These are phyloP conservation scores for Aspergillus felis DNA, from an alignment of 2,329 filamentous ascomycete genomes.

Conservation along the genomic window DNA sequence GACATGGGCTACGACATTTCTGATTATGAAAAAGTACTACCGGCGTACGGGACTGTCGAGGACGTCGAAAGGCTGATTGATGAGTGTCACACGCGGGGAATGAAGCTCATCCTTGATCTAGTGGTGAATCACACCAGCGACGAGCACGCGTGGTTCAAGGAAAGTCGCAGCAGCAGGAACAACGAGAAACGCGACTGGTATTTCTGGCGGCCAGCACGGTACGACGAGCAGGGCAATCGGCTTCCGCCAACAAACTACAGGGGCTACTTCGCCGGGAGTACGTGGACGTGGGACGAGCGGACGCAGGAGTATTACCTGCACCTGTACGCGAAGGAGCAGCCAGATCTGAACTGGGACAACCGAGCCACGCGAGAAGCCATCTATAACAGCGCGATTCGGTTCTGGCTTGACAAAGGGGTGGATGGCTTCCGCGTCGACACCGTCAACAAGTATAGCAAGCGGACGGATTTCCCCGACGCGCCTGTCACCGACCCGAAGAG, in stretches of 20 bases:
- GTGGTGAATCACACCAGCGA: slow-evolving; percentile 71
- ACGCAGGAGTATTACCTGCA: slow-evolving; percentile 70
- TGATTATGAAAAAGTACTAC: slow-evolving; percentile 60
- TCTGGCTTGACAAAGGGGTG: slow-evolving; percentile 69
- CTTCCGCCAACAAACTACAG: slow-evolving; percentile 69
- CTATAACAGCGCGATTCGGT: slow-evolving; percentile 64
- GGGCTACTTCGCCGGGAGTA: slow-evolving; percentile 57
- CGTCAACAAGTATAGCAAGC: slow-evolving; percentile 60
- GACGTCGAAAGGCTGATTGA: slow-evolving; percentile 58
- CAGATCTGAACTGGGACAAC: slow-evolving; percentile 76
- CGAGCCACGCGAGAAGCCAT: slow-evolving; percentile 60
- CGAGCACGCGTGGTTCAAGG: slow-evolving; percentile 64
- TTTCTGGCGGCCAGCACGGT: slow-evolving; percentile 47
- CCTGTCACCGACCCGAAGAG: slow-evolving; percentile 49
- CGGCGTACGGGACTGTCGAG: slow-evolving; percentile 57
- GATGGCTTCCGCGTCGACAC: slow-evolving; percentile 68
- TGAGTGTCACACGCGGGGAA: slow-evolving; percentile 55
- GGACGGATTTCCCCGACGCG: slow-evolving; percentile 51
- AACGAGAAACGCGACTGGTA: slow-evolving; percentile 65
- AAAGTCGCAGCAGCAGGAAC: slow-evolving; percentile 54
- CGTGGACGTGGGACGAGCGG: slow-evolving; percentile 65
- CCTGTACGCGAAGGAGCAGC: slow-evolving; percentile 67
- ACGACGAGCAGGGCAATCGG: slow-evolving; percentile 52
- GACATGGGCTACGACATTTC: slow-evolving; percentile 70
- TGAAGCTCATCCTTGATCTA: slow-evolving; percentile 66